Conservation (phyloP, 2,329 filamentous ascomycete species). For the Aspergillus sp. region DNA sequence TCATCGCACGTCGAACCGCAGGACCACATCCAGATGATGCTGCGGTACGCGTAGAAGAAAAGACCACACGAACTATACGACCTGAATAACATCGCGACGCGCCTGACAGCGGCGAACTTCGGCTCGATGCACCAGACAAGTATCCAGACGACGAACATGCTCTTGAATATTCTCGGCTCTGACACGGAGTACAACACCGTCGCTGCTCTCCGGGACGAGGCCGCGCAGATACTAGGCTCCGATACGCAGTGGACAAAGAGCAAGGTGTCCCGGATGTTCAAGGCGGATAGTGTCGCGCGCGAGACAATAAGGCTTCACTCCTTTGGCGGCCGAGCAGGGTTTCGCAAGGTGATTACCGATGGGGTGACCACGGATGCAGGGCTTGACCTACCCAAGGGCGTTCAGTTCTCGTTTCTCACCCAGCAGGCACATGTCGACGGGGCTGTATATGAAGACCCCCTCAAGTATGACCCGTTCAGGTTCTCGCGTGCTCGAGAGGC, state of each 20-base stretch:
- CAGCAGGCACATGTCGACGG: slow-evolving; percentile 27
- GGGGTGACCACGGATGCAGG: slow-evolving; percentile 17
- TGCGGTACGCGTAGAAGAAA: slow-evolving; percentile 41
- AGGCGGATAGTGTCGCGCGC: slow-evolving; percentile 44
- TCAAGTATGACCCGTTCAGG: slow-evolving; percentile 45
- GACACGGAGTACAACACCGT: slow-evolving; percentile 42
- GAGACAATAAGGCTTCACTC: slow-evolving; percentile 46
- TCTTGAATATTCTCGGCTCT: slow-evolving; percentile 40
- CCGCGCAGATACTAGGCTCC: slow-evolving; percentile 24
- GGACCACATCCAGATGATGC: slow-evolving; percentile 47
- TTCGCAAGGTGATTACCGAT: slow-evolving; percentile 28
- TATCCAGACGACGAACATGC: slow-evolving; percentile 42
- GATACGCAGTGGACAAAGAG: slow-evolving; percentile 41
- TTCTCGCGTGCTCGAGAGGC: slow-evolving; percentile 32
- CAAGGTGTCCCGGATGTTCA: slow-evolving; percentile 32
- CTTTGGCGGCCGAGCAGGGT: slow-evolving; percentile 23
- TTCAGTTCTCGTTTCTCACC: slow-evolving; percentile 19
- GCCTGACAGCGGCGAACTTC: slow-evolving; percentile 24
- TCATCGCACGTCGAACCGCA: slow-evolving; percentile 22
- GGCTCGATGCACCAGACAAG: slow-evolving; percentile 38
- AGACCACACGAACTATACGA: slow-evolving; percentile 38
- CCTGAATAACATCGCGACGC: slow-evolving; percentile 18
- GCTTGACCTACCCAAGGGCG: slow-evolving; percentile 16
- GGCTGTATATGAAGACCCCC: slow-evolving; percentile 34
- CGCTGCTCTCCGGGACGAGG: slow-evolving; percentile 40